Base-by-base conservation (phyloP, 257 asterid genomes). In the Fraxinus quadrangulata region DNA sequence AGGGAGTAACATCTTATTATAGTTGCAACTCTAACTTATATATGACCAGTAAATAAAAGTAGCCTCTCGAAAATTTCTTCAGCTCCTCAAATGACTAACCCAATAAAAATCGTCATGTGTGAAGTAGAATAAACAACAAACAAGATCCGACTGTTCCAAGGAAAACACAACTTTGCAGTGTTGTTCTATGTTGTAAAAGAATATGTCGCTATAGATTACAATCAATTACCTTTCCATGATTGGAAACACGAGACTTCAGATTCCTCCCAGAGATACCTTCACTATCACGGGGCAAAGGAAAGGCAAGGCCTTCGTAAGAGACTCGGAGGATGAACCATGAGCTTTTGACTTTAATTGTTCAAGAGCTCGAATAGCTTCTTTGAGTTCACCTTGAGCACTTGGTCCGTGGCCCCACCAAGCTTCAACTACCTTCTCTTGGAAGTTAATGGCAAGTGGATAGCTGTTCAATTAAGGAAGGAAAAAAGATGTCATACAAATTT, bases 331-430 rank as follows among this genome's bases (percentile, higher is more conserved):
- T 42, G 81, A 72, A 72, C 73, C 79, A 70, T 81, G 74, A 49
- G 86, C 92, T 85, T 89, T 92, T 75, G 77, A 78, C 90, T 85
- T 90, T 65, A 95, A 77, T n/a, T 89, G 87, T 70, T 90, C 90
- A 65, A 93, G 90, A 63, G 89, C 80, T 78, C 63, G 72, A 40
- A 70, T 74, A 69, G 98, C 99, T 88, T 91, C 98, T 37, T 85
- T 81, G 75, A 86, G 88, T 82, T 93, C 96, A 19, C 91, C 96
- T 83, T 85, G 76, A 42, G 92, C 96, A 65, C 90, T 87, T 28
- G 89, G 86, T 31, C 98, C 97, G 5, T 91, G 98, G 51, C 88
- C 92, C 81, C 88, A 90, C 93, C 92, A 88, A 75, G 91, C 91
- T 80, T 92, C 97, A 23, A 91, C 84, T 65, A 81, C 99, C 77